Evolutionary conservation across 331 rosid species (phyloP).

Genomic region (Acacia concinna): DNA sequence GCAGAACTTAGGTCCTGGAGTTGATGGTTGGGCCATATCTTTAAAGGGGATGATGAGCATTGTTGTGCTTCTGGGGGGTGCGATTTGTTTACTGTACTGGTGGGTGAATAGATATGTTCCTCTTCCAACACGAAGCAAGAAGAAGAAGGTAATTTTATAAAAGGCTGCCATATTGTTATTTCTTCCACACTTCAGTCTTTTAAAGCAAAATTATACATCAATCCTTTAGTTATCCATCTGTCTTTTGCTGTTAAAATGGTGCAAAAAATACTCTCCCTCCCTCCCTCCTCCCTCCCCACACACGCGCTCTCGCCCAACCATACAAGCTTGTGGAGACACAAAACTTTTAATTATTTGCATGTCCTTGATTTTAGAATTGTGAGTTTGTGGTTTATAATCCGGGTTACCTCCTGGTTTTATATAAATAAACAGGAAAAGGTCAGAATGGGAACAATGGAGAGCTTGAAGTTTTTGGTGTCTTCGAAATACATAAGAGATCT

Average conservation of each 20-base stretch:
- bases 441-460: constrained; percentile 97
- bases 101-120: constrained; percentile 85
- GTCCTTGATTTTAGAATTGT: not conserved
- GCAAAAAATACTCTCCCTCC: not conserved
- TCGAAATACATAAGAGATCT: constrained; percentile 92
- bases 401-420: not conserved
- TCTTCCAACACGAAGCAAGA: constrained; percentile 91
- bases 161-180: constrained; percentile 3
- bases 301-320: not conserved
- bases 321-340: not conserved
- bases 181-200: not conserved
- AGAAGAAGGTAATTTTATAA: constrained; percentile 78
- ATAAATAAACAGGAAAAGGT: constrained; percentile 75
- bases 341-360: not conserved
- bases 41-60: constrained; percentile 95
- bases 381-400: not conserved
- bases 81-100: constrained; percentile 88
- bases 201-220: not conserved
- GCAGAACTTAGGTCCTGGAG: constrained; percentile 86
- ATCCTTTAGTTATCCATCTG: not conserved
- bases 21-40: constrained; percentile 98
- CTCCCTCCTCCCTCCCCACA: not conserved
- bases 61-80: constrained; percentile 79
- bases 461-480: constrained; percentile 97
- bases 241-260: not conserved